Percentiles rank a stretch among this genome's conserved stretches.
phyloP scores from a whole-genome alignment of 2,329 filamentous ascomycete species.

The Moelleriella libera region DNA sequence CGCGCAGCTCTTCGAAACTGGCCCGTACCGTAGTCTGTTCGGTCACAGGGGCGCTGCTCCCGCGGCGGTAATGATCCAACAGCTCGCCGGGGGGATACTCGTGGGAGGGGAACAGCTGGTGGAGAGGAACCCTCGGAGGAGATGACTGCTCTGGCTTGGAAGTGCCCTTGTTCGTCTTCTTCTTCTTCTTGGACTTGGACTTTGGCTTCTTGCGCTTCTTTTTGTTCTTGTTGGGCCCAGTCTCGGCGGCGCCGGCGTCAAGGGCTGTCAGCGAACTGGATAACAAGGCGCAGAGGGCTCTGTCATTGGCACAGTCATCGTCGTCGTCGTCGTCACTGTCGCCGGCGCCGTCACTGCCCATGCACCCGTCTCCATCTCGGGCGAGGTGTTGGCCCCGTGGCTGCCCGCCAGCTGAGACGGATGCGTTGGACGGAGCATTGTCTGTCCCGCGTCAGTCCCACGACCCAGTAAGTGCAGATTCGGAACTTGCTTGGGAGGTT shows the following conservation, averaged over 20 bases:
- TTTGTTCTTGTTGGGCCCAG: slow-evolving; percentile 35
- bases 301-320: slow-evolving; percentile 1
- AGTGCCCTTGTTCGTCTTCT: slow-evolving; percentile 53
- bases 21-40: slow-evolving; percentile 31
- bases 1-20: background rate
- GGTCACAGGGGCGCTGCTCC: slow-evolving; percentile 69
- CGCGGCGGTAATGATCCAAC: slow-evolving; percentile 54
- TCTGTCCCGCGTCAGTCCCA: background rate
- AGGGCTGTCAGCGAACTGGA: too few relatives aligned
- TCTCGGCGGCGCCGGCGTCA: background rate
- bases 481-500: too few relatives aligned
- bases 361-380: slow-evolving; percentile 26
- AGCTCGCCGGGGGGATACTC: slow-evolving; percentile 65
- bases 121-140: slow-evolving; percentile 51
- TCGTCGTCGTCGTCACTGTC: slow-evolving; percentile 14
- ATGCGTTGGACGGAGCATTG: slow-evolving; percentile 7
- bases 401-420: slow-evolving; percentile 20
- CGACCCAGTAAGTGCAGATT: too few relatives aligned
- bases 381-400: slow-evolving; percentile 24
- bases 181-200: background rate
- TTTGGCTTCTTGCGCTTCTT: slow-evolving; percentile 64
- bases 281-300: too few relatives aligned
- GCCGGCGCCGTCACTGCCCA: slow-evolving; percentile 17
- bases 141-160: slow-evolving; percentile 56
- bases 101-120: slow-evolving; percentile 58